phyloP scores from a whole-genome alignment of 2,329 filamentous ascomycete species.

The Trichoderma asperellum region DNA sequence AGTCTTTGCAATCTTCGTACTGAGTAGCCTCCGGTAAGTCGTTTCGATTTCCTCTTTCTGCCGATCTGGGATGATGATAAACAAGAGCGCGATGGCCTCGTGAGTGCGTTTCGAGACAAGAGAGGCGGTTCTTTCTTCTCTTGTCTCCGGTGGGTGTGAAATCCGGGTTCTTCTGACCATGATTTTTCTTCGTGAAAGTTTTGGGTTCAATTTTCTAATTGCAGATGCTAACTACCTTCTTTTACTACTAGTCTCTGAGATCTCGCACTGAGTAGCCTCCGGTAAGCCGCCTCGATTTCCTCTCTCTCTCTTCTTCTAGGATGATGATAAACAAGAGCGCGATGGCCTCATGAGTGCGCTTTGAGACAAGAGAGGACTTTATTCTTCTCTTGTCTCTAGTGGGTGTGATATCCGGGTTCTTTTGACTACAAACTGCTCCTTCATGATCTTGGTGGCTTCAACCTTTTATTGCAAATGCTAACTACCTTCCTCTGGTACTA shows the following conservation, averaged over 20 bases:
- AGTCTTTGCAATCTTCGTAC: neutral
- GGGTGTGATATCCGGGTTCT: neutral
- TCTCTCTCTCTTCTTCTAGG: neutral
- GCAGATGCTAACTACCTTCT: neutral
- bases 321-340: no score
- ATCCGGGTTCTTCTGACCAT: conserved; percentile 4
- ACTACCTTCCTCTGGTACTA: neutral
- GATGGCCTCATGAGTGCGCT: no score
- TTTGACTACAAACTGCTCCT: neutral
- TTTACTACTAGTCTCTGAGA: neutral
- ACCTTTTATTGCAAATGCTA: neutral
- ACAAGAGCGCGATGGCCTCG: no score
- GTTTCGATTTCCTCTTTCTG: neutral
- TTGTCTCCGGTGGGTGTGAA: neutral
- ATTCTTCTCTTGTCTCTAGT: neutral
- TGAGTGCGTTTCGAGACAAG: no score
- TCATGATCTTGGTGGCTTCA: neutral
- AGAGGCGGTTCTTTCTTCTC: no score
- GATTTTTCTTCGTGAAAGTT: neutral
- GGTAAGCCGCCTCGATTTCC: neutral
- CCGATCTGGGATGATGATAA: no score
- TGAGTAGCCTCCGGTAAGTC: neutral
- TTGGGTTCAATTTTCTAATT: neutral
- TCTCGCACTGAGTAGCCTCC: neutral
- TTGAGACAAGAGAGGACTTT: no score